These are phyloP conservation scores for Dentipellis sp. DNA, from an alignment of 768 basidiomycete species.

Conservation along the genomic window DNA sequence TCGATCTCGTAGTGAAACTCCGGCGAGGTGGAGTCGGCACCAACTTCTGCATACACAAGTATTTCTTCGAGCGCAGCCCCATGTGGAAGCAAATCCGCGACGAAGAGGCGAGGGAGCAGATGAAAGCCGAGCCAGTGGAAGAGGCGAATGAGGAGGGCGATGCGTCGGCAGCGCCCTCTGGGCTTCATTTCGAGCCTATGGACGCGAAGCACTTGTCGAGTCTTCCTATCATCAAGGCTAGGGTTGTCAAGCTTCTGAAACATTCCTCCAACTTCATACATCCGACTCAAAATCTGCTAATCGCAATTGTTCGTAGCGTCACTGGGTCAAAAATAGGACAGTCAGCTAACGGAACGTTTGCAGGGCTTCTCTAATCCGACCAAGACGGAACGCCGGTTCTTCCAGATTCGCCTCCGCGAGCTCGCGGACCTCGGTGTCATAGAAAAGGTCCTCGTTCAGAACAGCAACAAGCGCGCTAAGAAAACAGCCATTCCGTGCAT, in stretches of 20 bases:
- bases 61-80: conserved; percentile 70
- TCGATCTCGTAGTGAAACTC: conserved; percentile 72
- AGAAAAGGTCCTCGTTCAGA: conserved; percentile 67
- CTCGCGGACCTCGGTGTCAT: conserved; percentile 65
- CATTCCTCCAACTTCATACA: conserved; percentile 64
- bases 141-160: conserved; percentile 15
- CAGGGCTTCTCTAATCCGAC: conserved; percentile 73
- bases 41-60: conserved; percentile 73
- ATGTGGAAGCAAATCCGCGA: conserved; percentile 72
- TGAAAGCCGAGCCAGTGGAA: conserved; percentile 26
- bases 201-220: conserved; percentile 74
- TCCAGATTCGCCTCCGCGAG: conserved; percentile 64
- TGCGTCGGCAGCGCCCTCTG: conserved; percentile 7
- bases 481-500: conserved; percentile 51
- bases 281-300: conserved; percentile 65
- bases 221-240: conserved; percentile 56
- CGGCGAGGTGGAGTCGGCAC: conserved; percentile 67
- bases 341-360: not conserved
- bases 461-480: conserved; percentile 34
- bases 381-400: conserved; percentile 75
- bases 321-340: not conserved
- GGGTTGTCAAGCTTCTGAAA: conserved; percentile 66
- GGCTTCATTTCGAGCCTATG: conserved; percentile 57
- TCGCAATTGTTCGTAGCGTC: conserved; percentile 51
- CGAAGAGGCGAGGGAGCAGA: conserved; percentile 41